Evolutionary conservation across 371 early-diverging fungal species (phyloP).

Genomic region (Apophysomyces trapeziformis): DNA sequence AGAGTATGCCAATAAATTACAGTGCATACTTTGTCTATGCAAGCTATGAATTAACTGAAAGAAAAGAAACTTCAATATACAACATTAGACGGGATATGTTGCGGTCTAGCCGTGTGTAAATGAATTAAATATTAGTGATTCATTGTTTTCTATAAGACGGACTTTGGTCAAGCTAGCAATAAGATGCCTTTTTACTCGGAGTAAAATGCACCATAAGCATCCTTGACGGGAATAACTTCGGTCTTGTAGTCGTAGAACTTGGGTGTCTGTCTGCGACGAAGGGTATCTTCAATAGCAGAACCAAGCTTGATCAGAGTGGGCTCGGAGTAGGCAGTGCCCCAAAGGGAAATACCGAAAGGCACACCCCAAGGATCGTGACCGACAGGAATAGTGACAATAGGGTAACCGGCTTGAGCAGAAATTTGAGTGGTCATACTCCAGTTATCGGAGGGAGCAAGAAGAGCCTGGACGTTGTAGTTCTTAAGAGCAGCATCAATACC

Average conservation of each 20-base stretch:
- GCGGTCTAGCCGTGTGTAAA: neutral
- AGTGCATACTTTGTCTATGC: too few species aligned
- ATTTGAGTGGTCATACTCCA: slow-evolving; percentile 16
- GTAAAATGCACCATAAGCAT: slow-evolving; percentile 13
- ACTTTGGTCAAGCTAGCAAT: slow-evolving; percentile 3
- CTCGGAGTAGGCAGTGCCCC: slow-evolving; percentile 19
- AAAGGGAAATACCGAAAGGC: slow-evolving; percentile 16
- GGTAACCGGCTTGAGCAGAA: slow-evolving; percentile 19
- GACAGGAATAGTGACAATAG: slow-evolving; percentile 18
- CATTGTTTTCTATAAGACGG: neutral
- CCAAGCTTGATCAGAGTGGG: slow-evolving; percentile 17
- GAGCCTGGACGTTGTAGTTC: slow-evolving; percentile 11
- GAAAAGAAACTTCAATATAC: neutral
- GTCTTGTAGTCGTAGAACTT: slow-evolving; percentile 5
- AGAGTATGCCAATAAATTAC: too few species aligned
- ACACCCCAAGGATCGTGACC: slow-evolving; percentile 18
- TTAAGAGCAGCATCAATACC: slow-evolving; percentile 20
- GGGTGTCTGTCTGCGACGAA: slow-evolving; percentile 14
- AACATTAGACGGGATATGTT: neutral
- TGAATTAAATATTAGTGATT: neutral
- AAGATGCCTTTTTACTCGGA: neutral
- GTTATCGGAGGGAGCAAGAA: slow-evolving; percentile 20
- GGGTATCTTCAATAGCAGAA: slow-evolving; percentile 21
- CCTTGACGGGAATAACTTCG: slow-evolving; percentile 11
- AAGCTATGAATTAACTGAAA: too few species aligned